These are phyloP conservation scores for Phialophora macrospora DNA, from an alignment of 2,329 filamentous ascomycete species.

Conservation along the genomic window DNA sequence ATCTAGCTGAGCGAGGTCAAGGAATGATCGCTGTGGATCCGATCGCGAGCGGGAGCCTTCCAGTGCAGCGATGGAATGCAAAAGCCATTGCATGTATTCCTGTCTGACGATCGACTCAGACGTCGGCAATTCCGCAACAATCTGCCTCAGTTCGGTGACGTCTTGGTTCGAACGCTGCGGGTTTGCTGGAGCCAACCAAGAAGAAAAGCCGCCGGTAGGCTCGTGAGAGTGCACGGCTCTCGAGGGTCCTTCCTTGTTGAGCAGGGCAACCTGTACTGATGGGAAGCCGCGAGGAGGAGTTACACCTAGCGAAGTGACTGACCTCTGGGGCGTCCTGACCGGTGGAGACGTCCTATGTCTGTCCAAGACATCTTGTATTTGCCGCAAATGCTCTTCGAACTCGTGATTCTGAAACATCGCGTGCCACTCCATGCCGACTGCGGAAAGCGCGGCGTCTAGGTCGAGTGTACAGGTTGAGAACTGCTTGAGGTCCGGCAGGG, in stretches of 20 bases:
- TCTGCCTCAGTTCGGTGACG: conserved; percentile 6
- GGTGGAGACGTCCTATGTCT: conserved; percentile 3
- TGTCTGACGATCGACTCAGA: conserved; percentile 14
- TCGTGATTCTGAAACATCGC: conserved; percentile 33
- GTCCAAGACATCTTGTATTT: conserved; percentile 29
- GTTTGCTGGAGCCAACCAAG: neutral
- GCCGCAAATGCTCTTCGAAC: conserved; percentile 31
- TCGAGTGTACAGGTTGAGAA: conserved; percentile 8
- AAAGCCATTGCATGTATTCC: conserved; percentile 17
- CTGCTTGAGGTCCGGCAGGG: conserved; percentile 10
- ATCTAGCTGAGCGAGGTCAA: conserved; percentile 6
- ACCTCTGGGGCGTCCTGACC: neutral
- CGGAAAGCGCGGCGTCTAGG: neutral
- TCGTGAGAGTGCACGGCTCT: neutral
- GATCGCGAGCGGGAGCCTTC: neutral
- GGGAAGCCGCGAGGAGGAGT: conserved; percentile 8
- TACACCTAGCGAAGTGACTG: neutral
- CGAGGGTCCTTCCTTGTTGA: conserved; percentile 8
- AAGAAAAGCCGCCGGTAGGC: neutral
- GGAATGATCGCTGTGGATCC: neutral
- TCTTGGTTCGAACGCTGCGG: neutral
- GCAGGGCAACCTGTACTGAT: conserved; percentile 1
- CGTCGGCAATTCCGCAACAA: conserved; percentile 7
- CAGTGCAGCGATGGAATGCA: conserved; percentile 16
- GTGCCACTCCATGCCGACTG: conserved; percentile 16